Conservation (phyloP, 495 filamentous ascomycete genomes). For the Geoglossum glabrum region DNA sequence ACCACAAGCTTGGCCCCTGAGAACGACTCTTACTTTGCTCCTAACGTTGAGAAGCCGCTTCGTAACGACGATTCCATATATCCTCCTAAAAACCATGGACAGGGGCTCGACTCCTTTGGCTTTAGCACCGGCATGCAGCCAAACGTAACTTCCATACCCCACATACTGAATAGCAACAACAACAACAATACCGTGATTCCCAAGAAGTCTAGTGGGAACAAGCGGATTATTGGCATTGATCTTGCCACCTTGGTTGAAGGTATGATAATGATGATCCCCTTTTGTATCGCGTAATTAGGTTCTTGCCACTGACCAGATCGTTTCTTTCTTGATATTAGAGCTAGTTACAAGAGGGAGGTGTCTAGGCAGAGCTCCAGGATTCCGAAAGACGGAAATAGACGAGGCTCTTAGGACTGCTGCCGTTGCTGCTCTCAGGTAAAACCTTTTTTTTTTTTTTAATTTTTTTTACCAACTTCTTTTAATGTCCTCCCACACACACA, state of each 20-base stretch:
- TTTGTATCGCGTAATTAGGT: slow-evolving; percentile 5
- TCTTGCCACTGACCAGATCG: slow-evolving; percentile 6
- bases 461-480: no score
- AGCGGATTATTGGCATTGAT: background rate
- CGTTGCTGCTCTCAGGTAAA: background rate
- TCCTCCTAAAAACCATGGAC: background rate
- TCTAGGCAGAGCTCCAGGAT: slow-evolving; percentile 41
- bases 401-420: slow-evolving; percentile 22
- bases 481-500: no score
- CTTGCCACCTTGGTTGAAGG: background rate
- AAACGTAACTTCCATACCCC: no score
- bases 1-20: background rate
- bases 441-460: no score
- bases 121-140: background rate
- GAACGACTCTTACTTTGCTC: background rate
- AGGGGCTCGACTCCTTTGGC: background rate
- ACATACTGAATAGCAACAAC: background rate
- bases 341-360: slow-evolving; percentile 30
- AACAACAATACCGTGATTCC: background rate
- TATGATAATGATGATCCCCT: slow-evolving; percentile 9
- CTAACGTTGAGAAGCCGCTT: background rate
- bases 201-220: background rate
- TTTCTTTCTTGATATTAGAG: slow-evolving; percentile 14
- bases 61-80: background rate
- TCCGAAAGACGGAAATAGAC: slow-evolving; percentile 37